phyloP scores from a whole-genome alignment of 2,329 filamentous ascomycete genomes.

The Cryphonectria japonica region DNA sequence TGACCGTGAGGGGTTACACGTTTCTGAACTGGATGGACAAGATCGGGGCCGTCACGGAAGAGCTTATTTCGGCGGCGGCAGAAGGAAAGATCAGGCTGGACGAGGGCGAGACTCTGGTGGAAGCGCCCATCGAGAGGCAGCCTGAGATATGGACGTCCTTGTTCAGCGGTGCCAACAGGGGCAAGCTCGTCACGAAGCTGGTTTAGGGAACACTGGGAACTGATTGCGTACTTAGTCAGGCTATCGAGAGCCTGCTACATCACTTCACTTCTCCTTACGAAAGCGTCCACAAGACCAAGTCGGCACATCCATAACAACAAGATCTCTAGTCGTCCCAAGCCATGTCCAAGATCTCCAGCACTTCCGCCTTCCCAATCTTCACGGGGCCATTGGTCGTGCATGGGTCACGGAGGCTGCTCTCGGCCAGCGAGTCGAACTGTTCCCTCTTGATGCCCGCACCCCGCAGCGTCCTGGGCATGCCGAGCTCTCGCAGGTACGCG shows the following conservation, averaged over 20 bases:
- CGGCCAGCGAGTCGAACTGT: constrained; percentile 51
- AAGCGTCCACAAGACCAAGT: background rate
- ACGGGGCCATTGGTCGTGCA: constrained; percentile 56
- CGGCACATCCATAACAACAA: background rate
- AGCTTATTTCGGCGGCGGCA: constrained; percentile 34
- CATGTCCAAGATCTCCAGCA: constrained; percentile 55
- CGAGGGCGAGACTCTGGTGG: constrained; percentile 35
- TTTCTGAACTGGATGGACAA: constrained; percentile 44
- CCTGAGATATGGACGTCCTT: constrained; percentile 37
- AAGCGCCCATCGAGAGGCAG: constrained; percentile 36
- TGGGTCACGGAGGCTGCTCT: constrained; percentile 53
- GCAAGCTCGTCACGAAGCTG: constrained; percentile 37
- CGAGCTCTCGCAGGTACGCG: constrained; percentile 53
- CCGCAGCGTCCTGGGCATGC: constrained; percentile 56
- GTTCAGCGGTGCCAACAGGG: constrained; percentile 36
- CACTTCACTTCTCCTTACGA: background rate
- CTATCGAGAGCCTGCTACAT: background rate
- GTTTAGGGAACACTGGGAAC: background rate
- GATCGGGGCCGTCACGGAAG: constrained; percentile 32
- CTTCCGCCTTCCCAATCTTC: constrained; percentile 51
- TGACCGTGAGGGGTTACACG: constrained; percentile 49
- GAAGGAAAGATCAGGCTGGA: constrained; percentile 34
- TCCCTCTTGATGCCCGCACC: constrained; percentile 55
- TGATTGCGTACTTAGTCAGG: too few species aligned
- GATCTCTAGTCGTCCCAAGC: constrained; percentile 14